Evolutionary conservation across 768 basidiomycete species (phyloP), one percentile per base, ranked within the genome.

Genomic region (Boletellus ananas): DNA sequence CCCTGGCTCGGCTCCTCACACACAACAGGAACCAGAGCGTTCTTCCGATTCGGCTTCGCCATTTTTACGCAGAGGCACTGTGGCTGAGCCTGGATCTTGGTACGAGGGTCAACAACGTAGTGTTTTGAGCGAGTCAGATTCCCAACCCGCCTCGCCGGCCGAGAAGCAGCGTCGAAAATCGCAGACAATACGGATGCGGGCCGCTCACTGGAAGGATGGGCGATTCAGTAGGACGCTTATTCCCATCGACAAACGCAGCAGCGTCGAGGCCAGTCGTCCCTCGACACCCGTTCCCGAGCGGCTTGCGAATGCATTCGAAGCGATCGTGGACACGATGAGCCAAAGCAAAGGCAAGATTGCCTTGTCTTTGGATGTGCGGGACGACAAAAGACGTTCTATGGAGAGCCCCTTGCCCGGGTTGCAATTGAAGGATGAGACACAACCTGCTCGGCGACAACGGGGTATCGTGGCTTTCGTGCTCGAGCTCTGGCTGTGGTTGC

Each of bases 401-500:
- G 51, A 45, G 17, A 37, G 38, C 34, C 37, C 53, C 8, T 4
- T n/a, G 4, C 39, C 23, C 6, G 43, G 21, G 21, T 31, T 23
- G 40, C 54, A 23, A n/a, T 55, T 56, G 6, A 41, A 43, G 29
- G 50, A 37, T 6, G 38, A 38, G 34, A 34, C 47, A 44, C 49
- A 23, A 43, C 35, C 49, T 17, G 44, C 47, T 14, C 63, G 65
- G 0, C 66, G 63, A 49, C 60, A 66, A 14, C 69, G 73, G 6
- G 60, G 67, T 7, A 53, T 74, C 18, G 69, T 71, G 31, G 69
- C 63, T 35, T 68, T 85, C 43, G 64, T 90, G 55, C 58, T 92
- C 43, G 86, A 90, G 69, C 63, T 87, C 18, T 92, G 90, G 90
- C 66, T 92, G 55, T 90, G 89, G 87, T 64, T 90, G 51, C 90